Conservation (phyloP, 2,329 filamentous ascomycete species). For the Epicoccum nigrum region DNA sequence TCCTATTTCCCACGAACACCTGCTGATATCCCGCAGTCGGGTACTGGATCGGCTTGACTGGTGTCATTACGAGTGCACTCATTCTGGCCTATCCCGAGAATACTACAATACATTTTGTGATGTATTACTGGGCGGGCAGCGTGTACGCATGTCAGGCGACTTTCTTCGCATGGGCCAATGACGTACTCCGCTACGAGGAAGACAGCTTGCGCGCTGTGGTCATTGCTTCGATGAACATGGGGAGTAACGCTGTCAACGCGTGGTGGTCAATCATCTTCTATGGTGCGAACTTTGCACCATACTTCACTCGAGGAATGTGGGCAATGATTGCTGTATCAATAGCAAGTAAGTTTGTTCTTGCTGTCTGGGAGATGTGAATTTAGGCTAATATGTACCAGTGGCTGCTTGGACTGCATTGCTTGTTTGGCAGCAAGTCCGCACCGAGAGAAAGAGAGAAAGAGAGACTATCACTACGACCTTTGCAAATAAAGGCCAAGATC, state of each 20-base stretch:
- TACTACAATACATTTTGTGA: constrained; percentile 64
- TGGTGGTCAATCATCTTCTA: constrained; percentile 79
- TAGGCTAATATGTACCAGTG: constrained; percentile 41
- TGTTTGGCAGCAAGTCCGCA: constrained; percentile 53
- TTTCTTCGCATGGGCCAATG: constrained; percentile 79
- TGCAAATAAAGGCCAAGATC: constrained; percentile 16
- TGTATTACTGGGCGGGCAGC: constrained; percentile 73
- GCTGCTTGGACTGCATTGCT: constrained; percentile 64
- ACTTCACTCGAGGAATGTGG: constrained; percentile 73
- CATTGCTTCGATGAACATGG: constrained; percentile 74
- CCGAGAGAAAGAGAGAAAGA: constrained; percentile 44
- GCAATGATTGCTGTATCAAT: constrained; percentile 72
- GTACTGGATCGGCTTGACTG: constrained; percentile 69
- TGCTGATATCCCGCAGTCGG: constrained; percentile 29
- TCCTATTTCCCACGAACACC: not conserved
- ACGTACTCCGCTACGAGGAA: constrained; percentile 69
- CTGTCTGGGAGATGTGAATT: not conserved
- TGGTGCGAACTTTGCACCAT: constrained; percentile 68
- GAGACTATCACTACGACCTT: constrained; percentile 11
- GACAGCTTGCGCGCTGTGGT: constrained; percentile 69
- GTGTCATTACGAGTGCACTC: constrained; percentile 66
- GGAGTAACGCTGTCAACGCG: constrained; percentile 71
- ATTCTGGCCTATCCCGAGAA: constrained; percentile 61
- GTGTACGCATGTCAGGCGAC: constrained; percentile 76
- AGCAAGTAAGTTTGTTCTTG: constrained; percentile 40